Evolutionary conservation across 352 stramenopile species (phyloP).

Genomic region (Phytopythium sindhum): DNA sequence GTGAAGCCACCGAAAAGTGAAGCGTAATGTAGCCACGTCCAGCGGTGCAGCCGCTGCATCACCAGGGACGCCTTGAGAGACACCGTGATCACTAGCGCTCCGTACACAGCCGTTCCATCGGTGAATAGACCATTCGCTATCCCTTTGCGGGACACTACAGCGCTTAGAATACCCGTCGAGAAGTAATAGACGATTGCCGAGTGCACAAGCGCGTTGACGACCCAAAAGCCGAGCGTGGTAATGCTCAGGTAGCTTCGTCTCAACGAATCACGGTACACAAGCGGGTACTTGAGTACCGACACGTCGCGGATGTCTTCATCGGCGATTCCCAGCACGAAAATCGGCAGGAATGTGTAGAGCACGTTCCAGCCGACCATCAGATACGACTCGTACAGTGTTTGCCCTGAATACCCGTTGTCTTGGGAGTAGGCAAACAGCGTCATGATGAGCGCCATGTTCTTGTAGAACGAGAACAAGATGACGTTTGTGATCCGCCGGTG

Average conservation of each 20-base stretch:
- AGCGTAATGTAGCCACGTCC: conserved; percentile 70
- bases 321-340: conserved; percentile 84
- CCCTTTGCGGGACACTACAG: conserved; percentile 35
- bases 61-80: conserved; percentile 66
- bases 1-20: conserved; percentile 63
- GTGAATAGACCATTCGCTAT: conserved; percentile 66
- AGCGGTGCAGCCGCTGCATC: conserved; percentile 77
- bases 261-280: conserved; percentile 74
- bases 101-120: conserved; percentile 76
- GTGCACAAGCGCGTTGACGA: conserved; percentile 72
- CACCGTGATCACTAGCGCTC: conserved; percentile 71
- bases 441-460: conserved; percentile 93
- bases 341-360: conserved; percentile 92
- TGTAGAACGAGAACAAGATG: conserved; percentile 89
- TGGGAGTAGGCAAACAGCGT: conserved; percentile 88
- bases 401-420: conserved; percentile 90
- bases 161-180: conserved; percentile 35
- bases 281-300: conserved; percentile 69
- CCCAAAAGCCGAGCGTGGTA: conserved; percentile 53
- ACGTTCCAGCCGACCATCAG: conserved; percentile 95
- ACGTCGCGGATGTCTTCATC: conserved; percentile 82
- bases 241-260: conserved; percentile 63
- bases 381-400: conserved; percentile 87
- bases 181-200: conserved; percentile 75
- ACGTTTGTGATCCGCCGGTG: conserved; percentile 74